Conservation (phyloP, 1,284 basidiomycete species). For the Ceratobasidium sp. region DNA sequence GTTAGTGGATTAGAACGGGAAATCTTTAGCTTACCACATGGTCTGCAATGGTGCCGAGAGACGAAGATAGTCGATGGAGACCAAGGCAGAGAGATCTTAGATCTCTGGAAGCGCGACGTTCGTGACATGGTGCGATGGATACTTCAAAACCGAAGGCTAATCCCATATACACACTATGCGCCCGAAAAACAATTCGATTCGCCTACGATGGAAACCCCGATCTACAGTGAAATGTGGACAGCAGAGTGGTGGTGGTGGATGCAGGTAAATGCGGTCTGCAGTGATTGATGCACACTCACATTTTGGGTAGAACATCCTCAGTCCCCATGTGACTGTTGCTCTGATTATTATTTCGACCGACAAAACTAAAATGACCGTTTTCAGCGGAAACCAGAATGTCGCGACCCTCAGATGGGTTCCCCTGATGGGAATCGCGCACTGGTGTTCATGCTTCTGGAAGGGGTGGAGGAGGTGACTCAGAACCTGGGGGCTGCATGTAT, state of each 20-base stretch:
- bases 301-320: conserved; percentile 37
- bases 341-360: conserved; percentile 45
- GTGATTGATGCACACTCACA: no score
- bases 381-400: no score
- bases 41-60: background rate
- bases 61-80: conserved; percentile 16
- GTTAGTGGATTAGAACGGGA: background rate
- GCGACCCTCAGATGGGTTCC: no score
- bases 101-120: background rate
- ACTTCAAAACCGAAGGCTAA: background rate
- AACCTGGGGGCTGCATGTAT: no score
- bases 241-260: conserved; percentile 1
- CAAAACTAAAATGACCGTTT: conserved; percentile 43
- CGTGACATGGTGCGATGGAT: background rate
- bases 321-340: conserved; percentile 36
- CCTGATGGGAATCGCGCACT: no score
- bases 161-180: background rate
- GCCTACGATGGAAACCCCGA: background rate
- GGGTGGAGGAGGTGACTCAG: no score
- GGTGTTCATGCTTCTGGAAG: no score
- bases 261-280: background rate
- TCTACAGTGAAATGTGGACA: background rate
- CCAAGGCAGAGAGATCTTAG: conserved; percentile 40
- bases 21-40: background rate
- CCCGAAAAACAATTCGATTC: background rate